Conservation (phyloP, 75 land plant species). For the Larix kaempferi region DNA sequence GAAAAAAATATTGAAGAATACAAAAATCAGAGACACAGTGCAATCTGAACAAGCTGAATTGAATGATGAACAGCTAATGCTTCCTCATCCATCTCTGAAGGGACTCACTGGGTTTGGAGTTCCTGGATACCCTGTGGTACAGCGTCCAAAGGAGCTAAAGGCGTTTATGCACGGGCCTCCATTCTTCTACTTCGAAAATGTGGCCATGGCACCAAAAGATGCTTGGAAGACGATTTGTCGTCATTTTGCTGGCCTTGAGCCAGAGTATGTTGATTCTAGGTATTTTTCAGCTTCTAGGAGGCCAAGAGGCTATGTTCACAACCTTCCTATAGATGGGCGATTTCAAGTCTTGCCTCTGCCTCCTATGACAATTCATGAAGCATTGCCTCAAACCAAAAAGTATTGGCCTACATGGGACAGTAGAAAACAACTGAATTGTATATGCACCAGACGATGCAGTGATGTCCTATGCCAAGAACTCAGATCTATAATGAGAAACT, state of each 20-base stretch:
- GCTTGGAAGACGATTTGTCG: conserved; percentile 64
- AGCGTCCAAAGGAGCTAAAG: conserved; percentile 2
- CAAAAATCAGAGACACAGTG: background rate
- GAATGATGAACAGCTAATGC: background rate
- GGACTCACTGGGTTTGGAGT: conserved; percentile 14
- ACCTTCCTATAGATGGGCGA: conserved; percentile 62
- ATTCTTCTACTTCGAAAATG: conserved; percentile 82
- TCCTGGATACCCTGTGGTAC: conserved; percentile 4
- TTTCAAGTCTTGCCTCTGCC: conserved; percentile 56
- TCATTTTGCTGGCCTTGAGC: conserved; percentile 57
- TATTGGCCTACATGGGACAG: conserved; percentile 82
- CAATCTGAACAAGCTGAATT: background rate
- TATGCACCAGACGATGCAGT: conserved; percentile 28
- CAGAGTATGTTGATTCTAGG: conserved; percentile 78
- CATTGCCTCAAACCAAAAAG: conserved; percentile 39
- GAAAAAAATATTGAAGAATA: background rate
- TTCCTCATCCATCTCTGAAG: background rate
- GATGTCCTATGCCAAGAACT: conserved; percentile 23
- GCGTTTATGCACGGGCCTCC: conserved; percentile 48
- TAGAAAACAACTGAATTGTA: conserved; percentile 56
- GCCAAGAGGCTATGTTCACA: conserved; percentile 75
- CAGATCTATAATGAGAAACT: conserved; percentile 13
- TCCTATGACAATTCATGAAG: conserved; percentile 58
- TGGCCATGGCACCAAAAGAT: conserved; percentile 69
- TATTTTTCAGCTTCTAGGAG: conserved; percentile 66